phyloP scores from a whole-genome alignment of 305 asterid species.

The Salvia sclarea region DNA sequence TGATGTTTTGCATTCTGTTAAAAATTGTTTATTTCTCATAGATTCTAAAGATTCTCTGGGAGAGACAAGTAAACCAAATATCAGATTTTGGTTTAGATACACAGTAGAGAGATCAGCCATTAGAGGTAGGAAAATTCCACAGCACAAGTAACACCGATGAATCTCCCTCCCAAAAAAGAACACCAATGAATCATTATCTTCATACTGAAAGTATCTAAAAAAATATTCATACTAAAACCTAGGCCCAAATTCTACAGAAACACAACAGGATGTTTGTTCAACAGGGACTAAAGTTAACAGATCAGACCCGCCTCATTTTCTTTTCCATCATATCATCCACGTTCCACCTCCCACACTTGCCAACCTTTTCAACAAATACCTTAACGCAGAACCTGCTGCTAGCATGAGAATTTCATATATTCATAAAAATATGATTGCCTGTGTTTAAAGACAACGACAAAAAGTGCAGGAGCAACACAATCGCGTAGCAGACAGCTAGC shows the following conservation, averaged over 20 bases:
- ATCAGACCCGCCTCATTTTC: constrained; percentile 1
- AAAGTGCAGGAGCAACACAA: background rate
- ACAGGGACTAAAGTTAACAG: background rate
- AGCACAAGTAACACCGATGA: background rate
- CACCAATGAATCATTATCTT: background rate
- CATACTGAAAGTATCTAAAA: no score
- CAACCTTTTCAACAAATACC: constrained; percentile 1
- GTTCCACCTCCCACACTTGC: constrained; percentile 16
- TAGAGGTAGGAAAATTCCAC: background rate
- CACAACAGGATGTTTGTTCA: constrained; percentile 5
- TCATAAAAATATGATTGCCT: constrained; percentile 2
- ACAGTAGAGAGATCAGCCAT: constrained; percentile 9
- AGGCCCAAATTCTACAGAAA: constrained; percentile 1
- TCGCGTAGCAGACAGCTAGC: constrained; percentile 10
- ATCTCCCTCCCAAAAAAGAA: background rate
- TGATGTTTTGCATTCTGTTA: constrained; percentile 6
- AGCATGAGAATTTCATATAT: background rate
- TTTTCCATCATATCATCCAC: background rate
- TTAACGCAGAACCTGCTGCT: background rate
- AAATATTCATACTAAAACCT: background rate
- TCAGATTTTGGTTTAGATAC: background rate
- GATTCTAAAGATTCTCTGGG: background rate
- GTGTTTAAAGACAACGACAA: background rate
- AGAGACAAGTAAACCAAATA: constrained; percentile 2
- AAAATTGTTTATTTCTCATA: background rate